Base-by-base conservation (phyloP, 176 grass and related monocot species). In the Aegilops bicornis region DNA sequence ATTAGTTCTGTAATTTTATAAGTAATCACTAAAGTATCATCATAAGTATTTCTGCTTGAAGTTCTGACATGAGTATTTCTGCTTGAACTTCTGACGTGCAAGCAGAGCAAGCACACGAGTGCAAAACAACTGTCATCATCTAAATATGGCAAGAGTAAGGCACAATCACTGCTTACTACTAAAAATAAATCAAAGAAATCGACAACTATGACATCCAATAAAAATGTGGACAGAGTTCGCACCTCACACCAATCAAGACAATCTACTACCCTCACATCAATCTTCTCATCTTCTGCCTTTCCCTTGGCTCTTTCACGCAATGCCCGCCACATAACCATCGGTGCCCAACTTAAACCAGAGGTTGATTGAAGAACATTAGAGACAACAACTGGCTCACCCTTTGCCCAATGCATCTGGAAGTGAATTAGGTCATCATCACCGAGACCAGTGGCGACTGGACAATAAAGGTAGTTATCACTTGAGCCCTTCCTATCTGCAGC, bases 181-280 rank as follows among this genome's bases (percentile, higher is more conserved):
- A 31, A 58, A 4, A 45, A 35, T 36, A 69, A 75, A 81, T 19
- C 13, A 73, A 24, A 56, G 61, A 27, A 68, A 63, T 43, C 14
- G 13, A 19, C 27, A 9, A 58, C 7, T 31, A 12, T 30, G 8
- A 64, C 36, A 23, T 27, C 63, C 5, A 67, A 20, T 27, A 79
- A 47, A 73, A 69, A 69, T 69, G 66, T 69, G 31, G 66, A 68
- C 50, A 83, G 43, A 81, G 66, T 35, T 79, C 10, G 66, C 16
- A 97, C 95, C 95, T 97, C 89, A 78, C 82, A 88, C 87, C 87
- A 95, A 91, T 97, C 92, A 87, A 97, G 89, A 64, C 95, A 97
- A 73, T 97, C 95, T 61, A 97, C 58, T 30, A 87, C 92, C 48
- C 33, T 85, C 35, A 97, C 91, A 71, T 30, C 27, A 92, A 78